phyloP scores from a whole-genome alignment of 2,329 filamentous ascomycete species.

The Exserohilum turcica region DNA sequence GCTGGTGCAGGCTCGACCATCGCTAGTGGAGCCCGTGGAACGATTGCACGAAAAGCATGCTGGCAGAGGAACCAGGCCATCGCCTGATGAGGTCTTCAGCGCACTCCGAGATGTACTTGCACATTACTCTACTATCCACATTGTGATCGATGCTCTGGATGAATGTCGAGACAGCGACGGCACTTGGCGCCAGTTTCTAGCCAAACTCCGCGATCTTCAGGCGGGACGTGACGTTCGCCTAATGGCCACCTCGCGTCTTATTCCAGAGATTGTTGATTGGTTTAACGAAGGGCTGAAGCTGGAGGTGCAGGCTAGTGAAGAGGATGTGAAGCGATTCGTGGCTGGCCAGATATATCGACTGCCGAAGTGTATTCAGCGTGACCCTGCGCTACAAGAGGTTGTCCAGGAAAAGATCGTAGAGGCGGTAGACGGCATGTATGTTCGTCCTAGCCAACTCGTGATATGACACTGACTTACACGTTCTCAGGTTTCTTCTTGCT shows the following conservation, averaged over 20 bases:
- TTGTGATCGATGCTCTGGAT: slow-evolving; percentile 45
- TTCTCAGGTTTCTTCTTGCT: slow-evolving; percentile 17
- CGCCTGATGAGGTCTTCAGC: slow-evolving; percentile 8
- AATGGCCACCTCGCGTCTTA: slow-evolving; percentile 25
- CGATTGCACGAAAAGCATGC: slow-evolving; percentile 9
- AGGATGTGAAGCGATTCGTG: slow-evolving; percentile 28
- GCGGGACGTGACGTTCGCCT: slow-evolving; percentile 2
- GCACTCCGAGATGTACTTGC: slow-evolving; percentile 7
- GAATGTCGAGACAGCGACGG: slow-evolving; percentile 29
- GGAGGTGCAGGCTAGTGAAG: slow-evolving; percentile 28
- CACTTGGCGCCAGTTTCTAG: slow-evolving; percentile 11
- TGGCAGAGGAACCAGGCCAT: slow-evolving; percentile 9
- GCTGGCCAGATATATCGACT: slow-evolving; percentile 21
- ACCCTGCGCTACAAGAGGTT: slow-evolving; percentile 15
- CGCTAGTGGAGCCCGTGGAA: slow-evolving; percentile 1
- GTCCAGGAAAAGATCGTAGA: slow-evolving; percentile 24
- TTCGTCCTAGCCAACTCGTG: not conserved
- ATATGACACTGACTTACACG: slow-evolving; percentile 1
- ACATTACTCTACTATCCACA: slow-evolving; percentile 9
- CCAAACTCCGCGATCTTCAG: slow-evolving; percentile 7
- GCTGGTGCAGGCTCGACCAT: slow-evolving; percentile 9
- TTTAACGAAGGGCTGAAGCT: slow-evolving; percentile 17
- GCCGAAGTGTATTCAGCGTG: slow-evolving; percentile 20
- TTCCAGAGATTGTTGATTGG: slow-evolving; percentile 19
- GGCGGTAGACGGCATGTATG: slow-evolving; percentile 32